Percentiles rank a stretch among this genome's conserved stretches.
Conservation (phyloP, 2,329 filamentous ascomycete genomes). For the Hymenoscyphus scutula region DNA sequence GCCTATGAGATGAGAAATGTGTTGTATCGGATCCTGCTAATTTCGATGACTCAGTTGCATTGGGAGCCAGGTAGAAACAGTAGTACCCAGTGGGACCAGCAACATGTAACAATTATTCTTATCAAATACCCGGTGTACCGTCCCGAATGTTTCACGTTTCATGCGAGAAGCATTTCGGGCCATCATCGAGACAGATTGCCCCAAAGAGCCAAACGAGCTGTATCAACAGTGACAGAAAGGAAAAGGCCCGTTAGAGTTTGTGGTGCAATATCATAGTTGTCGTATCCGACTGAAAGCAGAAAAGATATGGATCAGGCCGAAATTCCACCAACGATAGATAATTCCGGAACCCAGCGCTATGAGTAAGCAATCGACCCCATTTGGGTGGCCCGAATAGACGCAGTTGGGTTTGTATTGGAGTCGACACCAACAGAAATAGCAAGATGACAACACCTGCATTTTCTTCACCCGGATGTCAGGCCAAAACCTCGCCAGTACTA, state of each 20-base stretch:
- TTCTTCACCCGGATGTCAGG: neutral
- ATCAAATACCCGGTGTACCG: neutral
- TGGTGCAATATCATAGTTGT: too few species aligned
- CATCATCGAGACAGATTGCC: neutral
- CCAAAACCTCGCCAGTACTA: too few species aligned
- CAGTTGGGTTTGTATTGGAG: too few species aligned
- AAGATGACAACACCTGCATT: neutral
- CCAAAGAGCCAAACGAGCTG: too few species aligned
- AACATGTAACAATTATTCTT: neutral
- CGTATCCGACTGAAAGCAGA: too few species aligned
- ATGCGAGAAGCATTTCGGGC: neutral
- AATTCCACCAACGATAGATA: neutral
- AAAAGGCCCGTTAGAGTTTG: too few species aligned
- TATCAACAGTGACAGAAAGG: too few species aligned
- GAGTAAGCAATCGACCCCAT: neutral
- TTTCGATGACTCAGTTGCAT: conserved; percentile 1
- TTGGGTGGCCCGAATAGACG: neutral
- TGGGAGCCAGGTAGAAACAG: neutral
- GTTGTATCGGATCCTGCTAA: neutral
- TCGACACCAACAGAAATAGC: too few species aligned
- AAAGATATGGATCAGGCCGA: neutral
- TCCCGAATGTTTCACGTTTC: neutral
- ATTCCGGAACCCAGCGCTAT: neutral
- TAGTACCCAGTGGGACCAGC: neutral
- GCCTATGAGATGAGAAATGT: neutral